Evolutionary conservation across 2,329 filamentous ascomycete genomes (phyloP).

Genomic region (Remersonia thermophila): DNA sequence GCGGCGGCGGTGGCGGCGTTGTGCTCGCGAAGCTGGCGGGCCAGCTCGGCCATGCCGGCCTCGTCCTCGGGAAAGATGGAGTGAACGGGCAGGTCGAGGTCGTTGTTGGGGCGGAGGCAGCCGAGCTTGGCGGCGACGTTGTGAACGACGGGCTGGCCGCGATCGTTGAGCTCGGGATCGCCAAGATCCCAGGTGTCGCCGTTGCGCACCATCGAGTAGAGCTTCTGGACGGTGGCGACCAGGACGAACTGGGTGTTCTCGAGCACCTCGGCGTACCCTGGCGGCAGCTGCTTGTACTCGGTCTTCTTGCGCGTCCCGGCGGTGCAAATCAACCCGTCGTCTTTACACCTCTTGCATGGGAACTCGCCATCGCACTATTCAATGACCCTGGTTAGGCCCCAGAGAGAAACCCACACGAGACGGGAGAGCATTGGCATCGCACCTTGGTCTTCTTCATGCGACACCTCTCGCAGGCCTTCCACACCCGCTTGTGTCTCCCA

Average conservation of each 20-base stretch:
- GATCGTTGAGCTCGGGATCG: conserved; percentile 52
- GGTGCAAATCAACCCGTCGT: conserved; percentile 52
- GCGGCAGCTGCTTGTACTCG: conserved; percentile 54
- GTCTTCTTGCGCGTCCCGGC: conserved; percentile 53
- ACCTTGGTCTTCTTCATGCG: conserved; percentile 62
- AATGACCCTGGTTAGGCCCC: neutral
- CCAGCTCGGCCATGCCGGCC: conserved; percentile 43
- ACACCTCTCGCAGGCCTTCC: conserved; percentile 56
- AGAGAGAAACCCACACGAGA: neutral
- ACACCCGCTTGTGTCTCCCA: conserved; percentile 50
- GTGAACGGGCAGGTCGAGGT: conserved; percentile 45
- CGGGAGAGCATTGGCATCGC: conserved; percentile 7
- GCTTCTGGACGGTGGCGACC: conserved; percentile 52
- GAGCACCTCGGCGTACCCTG: conserved; percentile 53
- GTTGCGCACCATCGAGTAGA: conserved; percentile 51
- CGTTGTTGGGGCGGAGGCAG: conserved; percentile 50
- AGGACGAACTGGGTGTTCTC: conserved; percentile 54
- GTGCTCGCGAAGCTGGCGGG: conserved; percentile 39
- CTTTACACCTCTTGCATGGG: conserved; percentile 54
- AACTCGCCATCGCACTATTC: conserved; percentile 52
- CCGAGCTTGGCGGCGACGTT: conserved; percentile 53
- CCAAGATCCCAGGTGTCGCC: conserved; percentile 47
- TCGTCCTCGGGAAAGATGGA: conserved; percentile 51
- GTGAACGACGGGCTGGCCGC: conserved; percentile 51
- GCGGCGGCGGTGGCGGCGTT: conserved; percentile 27